Evolutionary conservation across 352 stramenopile species (phyloP).

Genomic region (Phytophthora sansomeana): DNA sequence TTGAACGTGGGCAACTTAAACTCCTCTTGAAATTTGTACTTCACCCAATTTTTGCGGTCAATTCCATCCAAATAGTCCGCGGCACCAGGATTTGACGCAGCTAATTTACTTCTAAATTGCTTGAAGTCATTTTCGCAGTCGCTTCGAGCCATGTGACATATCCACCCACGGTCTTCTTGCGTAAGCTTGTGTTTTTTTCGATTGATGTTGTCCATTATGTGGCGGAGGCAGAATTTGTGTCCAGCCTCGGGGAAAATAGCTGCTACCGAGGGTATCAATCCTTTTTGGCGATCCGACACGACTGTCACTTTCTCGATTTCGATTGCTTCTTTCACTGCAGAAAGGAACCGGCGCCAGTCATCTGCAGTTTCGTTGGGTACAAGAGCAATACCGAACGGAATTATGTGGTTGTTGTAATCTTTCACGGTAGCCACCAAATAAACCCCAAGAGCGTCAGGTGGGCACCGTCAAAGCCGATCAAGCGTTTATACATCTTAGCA

Average conservation of each 20-base stretch:
- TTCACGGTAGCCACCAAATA: too few species aligned
- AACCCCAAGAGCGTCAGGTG: too few species aligned
- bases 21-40: conserved; percentile 15
- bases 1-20: neutral
- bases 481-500: too few species aligned
- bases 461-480: too few species aligned
- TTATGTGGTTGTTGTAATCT: too few species aligned
- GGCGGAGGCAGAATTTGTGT: conserved; percentile 3
- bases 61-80: conserved; percentile 9
- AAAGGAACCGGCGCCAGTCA: too few species aligned
- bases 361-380: too few species aligned
- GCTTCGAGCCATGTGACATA: neutral
- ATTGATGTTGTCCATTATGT: neutral
- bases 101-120: neutral
- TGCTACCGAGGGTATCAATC: neutral
- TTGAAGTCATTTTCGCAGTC: conserved; percentile 6
- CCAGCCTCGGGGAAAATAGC: conserved; percentile 2
- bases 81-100: neutral
- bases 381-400: too few species aligned
- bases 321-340: too few species aligned
- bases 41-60: conserved; percentile 12
- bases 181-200: neutral
- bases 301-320: neutral
- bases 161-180: neutral
- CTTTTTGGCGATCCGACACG: conserved; percentile 1